Base-by-base conservation (phyloP, 345 rosid genomes). In the Citrus maxima region DNA sequence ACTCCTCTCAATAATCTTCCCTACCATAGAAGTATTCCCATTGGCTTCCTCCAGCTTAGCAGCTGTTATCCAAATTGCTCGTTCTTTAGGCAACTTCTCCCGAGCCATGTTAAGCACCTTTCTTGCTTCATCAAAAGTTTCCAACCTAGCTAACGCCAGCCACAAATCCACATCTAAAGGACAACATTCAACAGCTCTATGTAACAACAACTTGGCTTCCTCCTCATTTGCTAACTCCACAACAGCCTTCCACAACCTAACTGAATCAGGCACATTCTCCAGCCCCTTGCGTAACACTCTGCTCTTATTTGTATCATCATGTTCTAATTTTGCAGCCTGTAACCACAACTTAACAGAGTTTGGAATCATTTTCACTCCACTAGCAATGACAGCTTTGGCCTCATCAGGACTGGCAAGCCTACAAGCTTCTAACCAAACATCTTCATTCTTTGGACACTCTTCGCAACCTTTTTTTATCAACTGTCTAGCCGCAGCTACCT, bases 1-100 rank as follows among this genome's bases (percentile, higher is more conserved):
- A 85, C 98, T 95, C 81, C 98, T 95, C 77, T 92, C 98, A 80
- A 95, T 93, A 80, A 95, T 89, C 85, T 93, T 93, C 66, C 85
- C 98, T 30, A 93, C 98, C 91, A 87, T 90, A 25, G 88, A 61
- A 13, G 83, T 87, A 83, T 95, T 92, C 35, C 92, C 98, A 82
- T 91, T 91, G 46, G 98, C 98, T 86, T 93, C 98, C 81, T 93
- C 98, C 87, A 93, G 87, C 89, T 93, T 93, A n/a, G 95, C 95
- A 73, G 98, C 95, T 9, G 93, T 92, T 68, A 93, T 93, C 98
- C 98, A 95, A 60, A 93, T 95, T 0, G 98, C 93, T 27, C 98
- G 98, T 80, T 95, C 98, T 81, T 92, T 93, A 7, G 95, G 70
- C 77, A 93, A 84, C 81, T 88, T 88, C 79, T 83, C 88, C 82